These are phyloP conservation scores for Arachis monticola DNA, from an alignment of 331 rosid genomes.

Conservation along the genomic window DNA sequence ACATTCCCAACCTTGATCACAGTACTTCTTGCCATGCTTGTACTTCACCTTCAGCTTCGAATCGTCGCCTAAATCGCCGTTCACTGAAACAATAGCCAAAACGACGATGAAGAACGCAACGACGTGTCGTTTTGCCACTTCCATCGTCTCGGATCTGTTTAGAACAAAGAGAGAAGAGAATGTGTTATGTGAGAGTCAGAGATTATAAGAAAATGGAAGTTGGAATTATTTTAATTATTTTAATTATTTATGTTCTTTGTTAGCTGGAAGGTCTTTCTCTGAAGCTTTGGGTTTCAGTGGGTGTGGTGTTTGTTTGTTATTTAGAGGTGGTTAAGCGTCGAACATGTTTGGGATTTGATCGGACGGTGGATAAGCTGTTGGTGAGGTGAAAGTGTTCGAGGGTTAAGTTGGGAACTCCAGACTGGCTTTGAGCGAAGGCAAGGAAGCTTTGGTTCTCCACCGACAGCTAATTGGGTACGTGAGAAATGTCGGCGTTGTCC, in stretches of 20 bases:
- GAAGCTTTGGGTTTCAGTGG: background rate
- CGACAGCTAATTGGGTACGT: constrained; percentile 32
- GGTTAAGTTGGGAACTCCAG: constrained; percentile 38
- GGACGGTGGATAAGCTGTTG: constrained; percentile 1
- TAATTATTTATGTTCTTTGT: background rate
- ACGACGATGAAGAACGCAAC: background rate
- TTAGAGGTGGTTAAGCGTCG: constrained; percentile 22
- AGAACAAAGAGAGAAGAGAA: background rate
- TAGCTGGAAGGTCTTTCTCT: constrained; percentile 33
- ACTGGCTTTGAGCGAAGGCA: constrained; percentile 51
- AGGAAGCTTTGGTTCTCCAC: constrained; percentile 38
- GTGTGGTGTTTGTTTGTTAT: background rate
- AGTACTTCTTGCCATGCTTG: constrained; percentile 70
- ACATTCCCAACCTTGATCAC: constrained; percentile 88
- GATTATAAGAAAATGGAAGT: background rate
- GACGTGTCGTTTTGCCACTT: background rate
- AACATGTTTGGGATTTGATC: constrained; percentile 6
- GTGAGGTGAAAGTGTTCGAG: constrained; percentile 32
- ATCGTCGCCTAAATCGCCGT: constrained; percentile 39
- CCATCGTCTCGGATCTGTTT: constrained; percentile 12
- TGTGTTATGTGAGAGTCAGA: background rate
- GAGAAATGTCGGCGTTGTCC: constrained; percentile 27
- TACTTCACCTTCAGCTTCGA: constrained; percentile 55
- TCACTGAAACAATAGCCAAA: background rate
- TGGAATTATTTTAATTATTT: no score